phyloP scores from a whole-genome alignment of 345 rosid genomes.

The Gossypium herbaceum region DNA sequence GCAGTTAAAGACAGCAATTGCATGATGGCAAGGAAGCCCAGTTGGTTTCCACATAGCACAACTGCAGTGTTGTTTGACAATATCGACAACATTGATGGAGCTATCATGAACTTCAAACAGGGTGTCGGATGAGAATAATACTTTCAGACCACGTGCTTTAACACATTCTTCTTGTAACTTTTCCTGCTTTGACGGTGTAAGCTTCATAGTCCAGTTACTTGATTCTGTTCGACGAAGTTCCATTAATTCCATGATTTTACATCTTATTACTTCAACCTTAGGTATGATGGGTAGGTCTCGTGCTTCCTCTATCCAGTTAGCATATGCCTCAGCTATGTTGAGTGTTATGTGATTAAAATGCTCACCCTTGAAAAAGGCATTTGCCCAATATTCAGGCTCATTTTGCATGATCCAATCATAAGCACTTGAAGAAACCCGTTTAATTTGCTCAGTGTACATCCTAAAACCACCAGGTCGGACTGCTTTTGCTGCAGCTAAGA shows the following conservation, averaged over 20 bases:
- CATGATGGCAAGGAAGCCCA: slow-evolving; percentile 80
- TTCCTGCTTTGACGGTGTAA: slow-evolving; percentile 73
- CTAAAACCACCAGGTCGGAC: slow-evolving; percentile 55
- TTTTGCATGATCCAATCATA: slow-evolving; percentile 80
- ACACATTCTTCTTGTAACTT: slow-evolving; percentile 50
- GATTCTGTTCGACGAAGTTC: slow-evolving; percentile 41
- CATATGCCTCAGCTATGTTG: slow-evolving; percentile 52
- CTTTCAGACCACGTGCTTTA: slow-evolving; percentile 48
- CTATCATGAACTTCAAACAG: slow-evolving; percentile 87
- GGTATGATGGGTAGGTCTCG: slow-evolving; percentile 62
- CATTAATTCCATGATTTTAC: slow-evolving; percentile 54
- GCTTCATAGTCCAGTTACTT: slow-evolving; percentile 49
- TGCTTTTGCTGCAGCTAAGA: slow-evolving; percentile 76
- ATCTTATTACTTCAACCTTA: slow-evolving; percentile 51
- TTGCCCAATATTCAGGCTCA: slow-evolving; percentile 66
- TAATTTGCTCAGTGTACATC: slow-evolving; percentile 54
- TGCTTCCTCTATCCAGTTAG: slow-evolving; percentile 70
- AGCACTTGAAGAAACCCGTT: slow-evolving; percentile 57
- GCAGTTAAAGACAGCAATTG: slow-evolving; percentile 66
- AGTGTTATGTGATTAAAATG: slow-evolving; percentile 53
- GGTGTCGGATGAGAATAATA: slow-evolving; percentile 54
- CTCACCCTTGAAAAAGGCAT: slow-evolving; percentile 69
- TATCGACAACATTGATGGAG: slow-evolving; percentile 65
- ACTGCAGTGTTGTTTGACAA: slow-evolving; percentile 55
- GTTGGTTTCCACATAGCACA: slow-evolving; percentile 69